Conservation (phyloP, 768 basidiomycete genomes). For the Calocybe cyanea region DNA sequence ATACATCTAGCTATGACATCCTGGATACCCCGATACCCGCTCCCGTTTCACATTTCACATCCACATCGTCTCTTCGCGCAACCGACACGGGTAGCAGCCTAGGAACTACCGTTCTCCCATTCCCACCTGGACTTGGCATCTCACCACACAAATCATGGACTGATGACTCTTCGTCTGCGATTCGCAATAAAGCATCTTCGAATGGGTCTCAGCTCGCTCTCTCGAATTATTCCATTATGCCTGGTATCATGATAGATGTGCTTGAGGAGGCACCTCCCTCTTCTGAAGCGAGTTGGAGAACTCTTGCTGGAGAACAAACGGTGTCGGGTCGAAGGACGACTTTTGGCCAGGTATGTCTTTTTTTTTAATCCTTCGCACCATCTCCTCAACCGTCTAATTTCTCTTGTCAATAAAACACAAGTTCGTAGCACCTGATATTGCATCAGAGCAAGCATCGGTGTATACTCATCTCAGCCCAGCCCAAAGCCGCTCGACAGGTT, state of each 20-base stretch:
- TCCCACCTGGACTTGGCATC: slow-evolving; percentile 35
- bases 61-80: slow-evolving; percentile 34
- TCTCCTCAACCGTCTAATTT: slow-evolving; percentile 8
- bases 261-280: slow-evolving; percentile 68
- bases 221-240: slow-evolving; percentile 24
- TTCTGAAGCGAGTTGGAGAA: slow-evolving; percentile 60
- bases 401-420: slow-evolving; percentile 15
- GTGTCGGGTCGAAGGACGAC: slow-evolving; percentile 33
- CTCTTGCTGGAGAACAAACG: slow-evolving; percentile 37
- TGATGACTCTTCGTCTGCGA: slow-evolving; percentile 18
- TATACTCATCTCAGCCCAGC: slow-evolving; percentile 55
- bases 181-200: slow-evolving; percentile 13
- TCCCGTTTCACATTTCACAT: slow-evolving; percentile 49
- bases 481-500: slow-evolving; percentile 46
- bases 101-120: slow-evolving; percentile 19
- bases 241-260: slow-evolving; percentile 48
- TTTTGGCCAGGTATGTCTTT: slow-evolving; percentile 56
- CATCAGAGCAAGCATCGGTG: slow-evolving; percentile 64
- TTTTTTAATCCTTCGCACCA: slow-evolving; percentile 8
- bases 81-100: slow-evolving; percentile 28
- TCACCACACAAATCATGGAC: slow-evolving; percentile 28
- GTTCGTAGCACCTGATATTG: slow-evolving; percentile 39
- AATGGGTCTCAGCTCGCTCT: slow-evolving; percentile 10
- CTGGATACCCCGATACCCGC: slow-evolving; percentile 58
- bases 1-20: slow-evolving; percentile 32